Evolutionary conservation across 306 rosid genomes (phyloP), one percentile per base, ranked within the genome.

Genomic region (Phaseolus lunatus): DNA sequence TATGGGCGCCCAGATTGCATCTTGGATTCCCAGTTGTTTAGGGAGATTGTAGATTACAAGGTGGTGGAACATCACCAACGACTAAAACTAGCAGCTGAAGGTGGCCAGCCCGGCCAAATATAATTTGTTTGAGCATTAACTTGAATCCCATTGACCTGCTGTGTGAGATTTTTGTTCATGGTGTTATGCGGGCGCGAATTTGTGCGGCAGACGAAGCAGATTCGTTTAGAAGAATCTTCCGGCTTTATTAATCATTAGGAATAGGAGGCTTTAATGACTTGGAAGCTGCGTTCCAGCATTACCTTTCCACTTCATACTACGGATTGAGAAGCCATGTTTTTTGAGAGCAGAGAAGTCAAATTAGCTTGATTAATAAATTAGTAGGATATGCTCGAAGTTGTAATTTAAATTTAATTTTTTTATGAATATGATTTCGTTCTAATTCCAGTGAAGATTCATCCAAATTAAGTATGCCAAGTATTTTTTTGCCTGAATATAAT

Each of bases 11-110:
- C 94, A 13, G 97, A 96, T 76, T 96, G 99, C 73, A 73, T 86
- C 48, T 89, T 96, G 85, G 99, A 96, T 82, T 78, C 98, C 19
- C 82, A 85, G 63, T 73, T 93, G 84, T 86, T 91, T n/a, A 70
- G 14, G 74, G 92, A 96, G 82, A 86, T 91, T 77, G 94, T 96
- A 53, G 99, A 96, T 84, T 96, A 91, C 80, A 96, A 96, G 74
- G 98, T 93, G 50, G 86, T 83, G 3, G 98, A 96, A 78, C 99
- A 96, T 86, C 92, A 86, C 65, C 98, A 96, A 77, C 89, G 99
- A 68, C 78, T 90, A 44, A 85, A 87, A 77, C 97, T 96, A 15
- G 93, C 96, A 23, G 90, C 94, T 56, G 97, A 96, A 68, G 97
- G 92, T 15, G 90, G 89, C 45, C 75, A 78, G 22, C 93, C 85